Base-by-base conservation (phyloP, 2,329 filamentous ascomycete genomes). In the Cladosporium sp. region DNA sequence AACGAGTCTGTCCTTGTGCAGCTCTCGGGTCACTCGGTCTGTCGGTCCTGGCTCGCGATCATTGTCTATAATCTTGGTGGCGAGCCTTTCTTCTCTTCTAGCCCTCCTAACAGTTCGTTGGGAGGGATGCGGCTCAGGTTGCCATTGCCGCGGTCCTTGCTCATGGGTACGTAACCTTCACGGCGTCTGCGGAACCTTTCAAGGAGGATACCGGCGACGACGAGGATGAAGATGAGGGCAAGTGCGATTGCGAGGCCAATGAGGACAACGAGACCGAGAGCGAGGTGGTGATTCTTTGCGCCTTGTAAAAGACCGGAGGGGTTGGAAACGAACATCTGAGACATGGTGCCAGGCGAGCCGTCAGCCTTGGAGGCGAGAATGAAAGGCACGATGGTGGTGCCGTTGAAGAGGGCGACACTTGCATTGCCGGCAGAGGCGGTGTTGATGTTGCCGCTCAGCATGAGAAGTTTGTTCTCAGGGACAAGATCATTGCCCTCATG, bases 381-480 rank as follows among this genome's bases (percentile, higher is more conserved):
- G 72, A 93, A 96, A 0, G 94, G 93, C 54, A 80, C 80, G 70
- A 93, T 86, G 2, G 79, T 77, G 11, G 86, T 90, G 67, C 94
- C 94, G 69, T 97, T 90, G 78, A 89, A 99, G 28, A 97, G 78
- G 7, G 87, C 93, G 8, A 90, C 92, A 14, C 93, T 96, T 5
- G 88, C 90, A 59, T 86, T 87, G 60, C 93, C 92, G 70, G 92
- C 92, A 51, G 78, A 77, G 0, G 88, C 84, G 17, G 97, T 80
- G 64, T 85, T 82, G 65, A 99, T 84, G 55, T 88, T 84, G 39
- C 94, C 94, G n/a, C 90, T 90, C 51, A 97, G 78, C 75, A 99
- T 82, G 37, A 99, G 83, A 3, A 85, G 82, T 71, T 94, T 85
- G 62, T 85, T 80, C 17, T 82, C 75, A 54, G 85, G 81, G 15